Evolutionary conservation across 179 eudicot genomes (phyloP), one percentile per base, ranked within the genome.

Genomic region (Beta macrorhiza): DNA sequence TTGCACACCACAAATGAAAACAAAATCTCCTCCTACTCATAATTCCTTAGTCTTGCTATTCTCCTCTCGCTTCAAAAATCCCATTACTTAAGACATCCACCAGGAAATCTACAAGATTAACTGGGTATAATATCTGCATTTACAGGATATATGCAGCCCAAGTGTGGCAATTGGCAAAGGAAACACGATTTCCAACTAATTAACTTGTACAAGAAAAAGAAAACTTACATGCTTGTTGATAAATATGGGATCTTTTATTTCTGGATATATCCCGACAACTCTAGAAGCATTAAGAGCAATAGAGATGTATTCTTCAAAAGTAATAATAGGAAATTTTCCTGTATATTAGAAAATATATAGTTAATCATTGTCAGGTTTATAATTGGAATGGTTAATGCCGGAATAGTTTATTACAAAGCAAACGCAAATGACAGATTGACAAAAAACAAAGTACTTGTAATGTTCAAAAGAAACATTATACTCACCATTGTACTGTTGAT

Each of bases 261-360:
- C 98, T 17, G 97, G 99, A 84, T 96, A 96, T 74, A 96, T 94
- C 78, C 99, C 99, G 65, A 96, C 99, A 29, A 92, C 86, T 89
- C 98, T 91, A 17, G 93, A 79, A 57, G 98, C 96, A 64, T 92
- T 84, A 75, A 96, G 88, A 74, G 98, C 97, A 85, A 94, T 96
- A 75, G 91, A 80, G 80, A 96, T 94, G 85, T 78, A 96, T 88
- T 96, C 97, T 61, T 94, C 97, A 77, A 96, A 96, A 65, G 98
- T 90, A 78, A 96, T 94, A 64, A 96, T 90, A 15, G 91, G 82
- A 79, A 82, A 92, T 74, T 88, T 92, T 85, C 99, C 98, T 96
- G 93, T 32, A 63, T 62, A 12, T 11, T 42, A 72, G 5, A 56
- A 52, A 44, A 29, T 67, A 29, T 12, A 64, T 29, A 20, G 70